These are phyloP conservation scores for Cladosporium sp. DNA, from an alignment of 2,329 filamentous ascomycete genomes.

Conservation along the genomic window DNA sequence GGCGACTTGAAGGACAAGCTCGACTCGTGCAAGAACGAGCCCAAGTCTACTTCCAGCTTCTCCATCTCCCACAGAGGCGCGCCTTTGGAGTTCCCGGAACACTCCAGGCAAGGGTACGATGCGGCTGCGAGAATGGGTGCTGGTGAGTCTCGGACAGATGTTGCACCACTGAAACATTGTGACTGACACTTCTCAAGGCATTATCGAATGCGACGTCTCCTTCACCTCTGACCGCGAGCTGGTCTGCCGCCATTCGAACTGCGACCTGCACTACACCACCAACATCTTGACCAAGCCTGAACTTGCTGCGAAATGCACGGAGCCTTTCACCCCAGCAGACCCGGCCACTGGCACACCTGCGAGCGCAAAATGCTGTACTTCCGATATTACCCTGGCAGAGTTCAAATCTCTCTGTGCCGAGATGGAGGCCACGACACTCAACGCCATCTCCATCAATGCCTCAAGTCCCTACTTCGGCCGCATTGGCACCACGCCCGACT, in stretches of 20 bases:
- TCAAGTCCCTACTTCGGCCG: conserved; percentile 53
- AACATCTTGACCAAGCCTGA: conserved; percentile 64
- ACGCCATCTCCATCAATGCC: conserved; percentile 62
- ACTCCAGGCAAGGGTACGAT: conserved; percentile 59
- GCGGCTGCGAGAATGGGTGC: conserved; percentile 68
- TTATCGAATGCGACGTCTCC: conserved; percentile 67
- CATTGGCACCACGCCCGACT: conserved; percentile 51
- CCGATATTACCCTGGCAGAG: conserved; percentile 67
- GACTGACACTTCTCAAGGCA: conserved; percentile 27
- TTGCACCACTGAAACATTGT: background rate
- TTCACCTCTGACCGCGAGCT: conserved; percentile 66
- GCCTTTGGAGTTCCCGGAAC: conserved; percentile 64
- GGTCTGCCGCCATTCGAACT: conserved; percentile 68
- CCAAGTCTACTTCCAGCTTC: conserved; percentile 55
- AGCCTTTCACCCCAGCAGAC: conserved; percentile 56
- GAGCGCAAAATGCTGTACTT: conserved; percentile 68
- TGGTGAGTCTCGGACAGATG: conserved; percentile 37
- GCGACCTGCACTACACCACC: conserved; percentile 68
- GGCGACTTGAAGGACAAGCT: conserved; percentile 61
- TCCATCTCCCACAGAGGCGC: conserved; percentile 63
- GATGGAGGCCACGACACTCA: conserved; percentile 65
- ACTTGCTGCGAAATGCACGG: conserved; percentile 64
- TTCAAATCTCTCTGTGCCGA: conserved; percentile 69
- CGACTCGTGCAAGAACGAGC: conserved; percentile 57
- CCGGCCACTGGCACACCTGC: conserved; percentile 43